Evolutionary conservation across 805 yeast genomes (phyloP).

Genomic region (Barnettozyma vustinii): DNA sequence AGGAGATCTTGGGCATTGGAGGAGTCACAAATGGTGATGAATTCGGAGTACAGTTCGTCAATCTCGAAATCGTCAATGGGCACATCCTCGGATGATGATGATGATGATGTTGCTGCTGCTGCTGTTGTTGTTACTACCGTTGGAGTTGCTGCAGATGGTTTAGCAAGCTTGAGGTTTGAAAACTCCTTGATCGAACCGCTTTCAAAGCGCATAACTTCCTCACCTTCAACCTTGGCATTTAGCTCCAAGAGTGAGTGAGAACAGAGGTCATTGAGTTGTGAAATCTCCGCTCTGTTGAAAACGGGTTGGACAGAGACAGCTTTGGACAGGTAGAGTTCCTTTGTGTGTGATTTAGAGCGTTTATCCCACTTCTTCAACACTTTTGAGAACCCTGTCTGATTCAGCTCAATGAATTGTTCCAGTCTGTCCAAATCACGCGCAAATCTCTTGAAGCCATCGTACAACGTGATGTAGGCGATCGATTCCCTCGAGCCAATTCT

Average conservation of each 20-base stretch:
- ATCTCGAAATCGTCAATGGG: constrained; percentile 39
- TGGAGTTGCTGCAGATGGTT: constrained; percentile 1
- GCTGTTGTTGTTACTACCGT: neutral
- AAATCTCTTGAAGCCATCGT: constrained; percentile 84
- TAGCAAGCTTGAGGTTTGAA: constrained; percentile 17
- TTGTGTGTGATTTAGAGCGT: constrained; percentile 88
- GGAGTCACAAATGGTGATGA: constrained; percentile 45
- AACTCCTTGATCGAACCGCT: constrained; percentile 20
- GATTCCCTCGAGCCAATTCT: constrained; percentile 53
- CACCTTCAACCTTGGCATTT: constrained; percentile 62
- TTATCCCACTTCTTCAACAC: constrained; percentile 98
- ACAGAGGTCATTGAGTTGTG: constrained; percentile 72
- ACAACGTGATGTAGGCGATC: constrained; percentile 73
- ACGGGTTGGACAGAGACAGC: constrained; percentile 97
- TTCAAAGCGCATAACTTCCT: constrained; percentile 27
- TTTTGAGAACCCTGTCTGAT: constrained; percentile 93
- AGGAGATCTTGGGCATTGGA: constrained; percentile 34
- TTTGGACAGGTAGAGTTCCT: constrained; percentile 83
- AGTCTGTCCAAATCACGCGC: constrained; percentile 83
- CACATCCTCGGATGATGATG: neutral
- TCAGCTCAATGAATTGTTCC: constrained; percentile 90
- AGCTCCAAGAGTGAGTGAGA: constrained; percentile 65
- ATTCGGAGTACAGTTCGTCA: constrained; percentile 70
- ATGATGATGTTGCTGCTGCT: no score
- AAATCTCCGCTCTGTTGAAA: constrained; percentile 83